Base-by-base conservation (phyloP, 2,329 filamentous ascomycete genomes). In the Escovopsis sp. region DNA sequence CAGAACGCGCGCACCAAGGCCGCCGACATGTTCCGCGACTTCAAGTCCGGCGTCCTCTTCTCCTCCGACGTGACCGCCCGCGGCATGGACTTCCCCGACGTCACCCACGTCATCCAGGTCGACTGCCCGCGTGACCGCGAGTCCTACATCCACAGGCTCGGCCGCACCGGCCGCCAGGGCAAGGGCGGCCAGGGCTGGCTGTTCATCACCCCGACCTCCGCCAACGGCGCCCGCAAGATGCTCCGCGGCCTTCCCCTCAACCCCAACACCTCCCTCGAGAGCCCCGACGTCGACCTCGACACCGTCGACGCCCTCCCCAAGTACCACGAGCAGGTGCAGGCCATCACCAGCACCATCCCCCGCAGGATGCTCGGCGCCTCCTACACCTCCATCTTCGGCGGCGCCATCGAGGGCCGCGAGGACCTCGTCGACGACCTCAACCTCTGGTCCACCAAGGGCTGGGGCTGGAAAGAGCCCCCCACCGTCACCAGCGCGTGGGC, bases 31-130 rank as follows among this genome's bases (percentile, higher is more conserved):
- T 98, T 95, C 75, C 79, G 84, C 37, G 54, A 53, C 12, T 62
- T 74, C n/a, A 56, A 62, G 25, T 71, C 70, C 29, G 85, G 70
- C 25, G 67, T 89, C 43, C 68, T 88, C 37, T 72, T 87, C 56
- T 84, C 84, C 2, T 84, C 83, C 2, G 84, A 89, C 58, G 83
- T 89, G 29, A 84, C 82, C 6, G 82, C 84, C 11, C 71, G 84
- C 58, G 84, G 84, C 50, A 86, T 89, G 79, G 84, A 89, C 57
- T 87, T 87, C 62, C 83, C 83, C 25, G 68, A 76, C 41, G 83
- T 88, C 16, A 82, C 79, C n/a, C 81, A 86, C 53, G 82, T 87
- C 46, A 78, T 88, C 44, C 83, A 88, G 53, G 55, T 84, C 13
- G 79, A 83, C 47, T 53, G 72, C 5, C 79, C 83, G 2, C 63